Evolutionary conservation across 306 rosid species (phyloP).

Genomic region (Heteromeles arbutifolia): DNA sequence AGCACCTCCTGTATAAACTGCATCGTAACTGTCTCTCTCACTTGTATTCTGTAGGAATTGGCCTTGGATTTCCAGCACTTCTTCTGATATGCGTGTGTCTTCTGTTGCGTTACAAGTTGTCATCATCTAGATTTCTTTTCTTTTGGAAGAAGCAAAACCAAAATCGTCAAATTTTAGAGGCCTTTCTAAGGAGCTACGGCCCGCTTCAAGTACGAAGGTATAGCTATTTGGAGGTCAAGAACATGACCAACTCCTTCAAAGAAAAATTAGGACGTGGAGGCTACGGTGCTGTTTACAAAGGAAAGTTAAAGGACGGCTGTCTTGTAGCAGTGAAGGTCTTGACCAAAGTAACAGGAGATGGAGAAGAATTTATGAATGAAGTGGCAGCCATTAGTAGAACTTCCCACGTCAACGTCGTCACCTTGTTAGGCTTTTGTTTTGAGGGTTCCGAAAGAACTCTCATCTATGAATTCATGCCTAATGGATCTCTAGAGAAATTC

Average conservation of each 20-base stretch:
- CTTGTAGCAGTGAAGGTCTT: slow-evolving; percentile 34
- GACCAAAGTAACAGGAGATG: slow-evolving; percentile 19
- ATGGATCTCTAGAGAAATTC: slow-evolving; percentile 45
- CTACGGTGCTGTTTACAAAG: slow-evolving; percentile 32
- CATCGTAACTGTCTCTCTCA: background rate
- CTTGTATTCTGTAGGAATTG: slow-evolving; percentile 12
- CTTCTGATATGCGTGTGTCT: background rate
- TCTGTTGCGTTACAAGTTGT: background rate
- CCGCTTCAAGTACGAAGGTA: slow-evolving; percentile 16
- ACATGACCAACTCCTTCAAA: slow-evolving; percentile 23
- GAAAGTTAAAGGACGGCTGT: slow-evolving; percentile 15
- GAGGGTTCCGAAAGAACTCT: slow-evolving; percentile 17
- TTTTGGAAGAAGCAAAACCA: background rate
- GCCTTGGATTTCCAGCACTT: background rate
- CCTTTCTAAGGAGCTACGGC: slow-evolving; percentile 13
- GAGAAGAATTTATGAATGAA: slow-evolving; percentile 34
- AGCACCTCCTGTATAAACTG: background rate
- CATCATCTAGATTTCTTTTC: background rate
- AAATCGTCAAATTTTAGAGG: slow-evolving; percentile 1
- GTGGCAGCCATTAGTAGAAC: slow-evolving; percentile 30
- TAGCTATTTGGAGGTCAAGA: slow-evolving; percentile 21
- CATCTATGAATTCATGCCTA: slow-evolving; percentile 39
- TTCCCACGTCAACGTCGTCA: slow-evolving; percentile 22
- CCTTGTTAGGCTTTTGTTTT: slow-evolving; percentile 12
- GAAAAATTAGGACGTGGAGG: slow-evolving; percentile 37